Conservation (phyloP, 1,139 yeast species). For the Debaryomyces fabryi region DNA sequence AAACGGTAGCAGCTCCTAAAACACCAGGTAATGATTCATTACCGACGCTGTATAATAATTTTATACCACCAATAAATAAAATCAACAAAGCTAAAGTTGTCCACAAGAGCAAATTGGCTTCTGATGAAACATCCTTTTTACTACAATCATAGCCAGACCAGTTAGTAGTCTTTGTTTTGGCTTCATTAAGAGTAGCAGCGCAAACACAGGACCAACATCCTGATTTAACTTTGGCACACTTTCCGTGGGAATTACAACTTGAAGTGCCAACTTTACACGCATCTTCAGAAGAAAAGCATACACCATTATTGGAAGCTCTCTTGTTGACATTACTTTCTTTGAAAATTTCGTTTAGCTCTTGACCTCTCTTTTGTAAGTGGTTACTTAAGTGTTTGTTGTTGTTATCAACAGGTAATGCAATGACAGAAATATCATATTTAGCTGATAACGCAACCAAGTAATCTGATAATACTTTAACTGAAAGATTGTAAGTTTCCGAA, state of each 20-base stretch:
- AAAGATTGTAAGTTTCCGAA: slow-evolving; percentile 42
- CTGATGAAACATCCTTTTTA: slow-evolving; percentile 64
- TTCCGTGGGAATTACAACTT: slow-evolving; percentile 66
- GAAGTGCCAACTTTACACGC: slow-evolving; percentile 56
- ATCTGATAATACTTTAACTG: slow-evolving; percentile 36
- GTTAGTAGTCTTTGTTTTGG: slow-evolving; percentile 52
- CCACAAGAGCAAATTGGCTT: slow-evolving; percentile 72
- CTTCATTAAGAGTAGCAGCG: slow-evolving; percentile 49
- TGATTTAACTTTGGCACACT: slow-evolving; percentile 44
- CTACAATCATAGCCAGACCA: slow-evolving; percentile 73
- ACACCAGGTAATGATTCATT: slow-evolving; percentile 69
- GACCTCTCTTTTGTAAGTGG: slow-evolving; percentile 24
- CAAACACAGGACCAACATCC: slow-evolving; percentile 64
- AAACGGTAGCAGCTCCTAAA: slow-evolving; percentile 57
- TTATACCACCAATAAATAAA: slow-evolving; percentile 54
- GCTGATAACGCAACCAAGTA: slow-evolving; percentile 29
- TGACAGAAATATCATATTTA: slow-evolving; percentile 35
- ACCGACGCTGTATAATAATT: slow-evolving; percentile 57
- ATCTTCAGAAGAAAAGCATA: slow-evolving; percentile 49
- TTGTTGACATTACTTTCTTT: slow-evolving; percentile 15
- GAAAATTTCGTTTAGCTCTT: slow-evolving; percentile 29
- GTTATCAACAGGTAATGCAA: slow-evolving; percentile 28
- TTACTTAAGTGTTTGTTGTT: slow-evolving; percentile 2
- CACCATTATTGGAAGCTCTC: slow-evolving; percentile 17
- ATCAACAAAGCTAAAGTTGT: slow-evolving; percentile 51